Evolutionary conservation across 495 filamentous ascomycete species (phyloP).

Genomic region (Arthonia radiata): DNA sequence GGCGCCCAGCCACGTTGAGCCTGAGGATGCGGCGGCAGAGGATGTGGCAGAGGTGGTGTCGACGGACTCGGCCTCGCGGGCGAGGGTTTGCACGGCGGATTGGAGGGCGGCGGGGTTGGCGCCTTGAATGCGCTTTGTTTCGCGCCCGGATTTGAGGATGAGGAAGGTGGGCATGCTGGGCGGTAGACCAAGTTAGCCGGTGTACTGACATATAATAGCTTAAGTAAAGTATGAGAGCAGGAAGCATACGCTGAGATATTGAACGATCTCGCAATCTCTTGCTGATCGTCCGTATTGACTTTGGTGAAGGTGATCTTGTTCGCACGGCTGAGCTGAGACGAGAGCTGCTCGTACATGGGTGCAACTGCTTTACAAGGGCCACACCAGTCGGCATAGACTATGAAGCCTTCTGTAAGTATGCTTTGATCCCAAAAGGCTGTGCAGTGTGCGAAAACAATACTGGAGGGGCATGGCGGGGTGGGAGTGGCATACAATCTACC

Average conservation of each 20-base stretch:
- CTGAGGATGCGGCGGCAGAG: constrained; percentile 1
- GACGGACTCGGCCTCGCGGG: constrained; percentile 34
- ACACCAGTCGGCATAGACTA: constrained; percentile 79
- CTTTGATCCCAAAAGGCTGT: constrained; percentile 1
- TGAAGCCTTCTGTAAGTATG: constrained; percentile 1
- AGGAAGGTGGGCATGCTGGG: constrained; percentile 61
- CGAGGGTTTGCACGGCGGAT: constrained; percentile 45
- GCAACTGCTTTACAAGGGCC: constrained; percentile 63
- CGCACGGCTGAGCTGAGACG: constrained; percentile 41
- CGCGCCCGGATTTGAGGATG: constrained; percentile 52
- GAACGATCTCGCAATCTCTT: constrained; percentile 46
- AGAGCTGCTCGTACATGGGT: constrained; percentile 63
- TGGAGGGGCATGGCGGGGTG: constrained; percentile 5
- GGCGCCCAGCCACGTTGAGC: constrained; percentile 40
- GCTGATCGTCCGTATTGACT: constrained; percentile 56
- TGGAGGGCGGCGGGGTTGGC: constrained; percentile 45
- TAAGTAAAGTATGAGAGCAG: too few relatives aligned
- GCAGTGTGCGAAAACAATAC: constrained; percentile 1
- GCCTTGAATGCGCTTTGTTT: constrained; percentile 43
- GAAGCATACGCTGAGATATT: constrained; percentile 45
- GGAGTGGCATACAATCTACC: constrained; percentile 47
- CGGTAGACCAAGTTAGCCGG: background rate
- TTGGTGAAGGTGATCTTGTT: constrained; percentile 63
- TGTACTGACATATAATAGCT: background rate
- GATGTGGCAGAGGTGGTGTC: constrained; percentile 16